Percentiles rank a stretch among this genome's conserved stretches.
These are phyloP conservation scores for Boletus sensibilis DNA, from an alignment of 768 basidiomycete genomes.

Conservation along the genomic window DNA sequence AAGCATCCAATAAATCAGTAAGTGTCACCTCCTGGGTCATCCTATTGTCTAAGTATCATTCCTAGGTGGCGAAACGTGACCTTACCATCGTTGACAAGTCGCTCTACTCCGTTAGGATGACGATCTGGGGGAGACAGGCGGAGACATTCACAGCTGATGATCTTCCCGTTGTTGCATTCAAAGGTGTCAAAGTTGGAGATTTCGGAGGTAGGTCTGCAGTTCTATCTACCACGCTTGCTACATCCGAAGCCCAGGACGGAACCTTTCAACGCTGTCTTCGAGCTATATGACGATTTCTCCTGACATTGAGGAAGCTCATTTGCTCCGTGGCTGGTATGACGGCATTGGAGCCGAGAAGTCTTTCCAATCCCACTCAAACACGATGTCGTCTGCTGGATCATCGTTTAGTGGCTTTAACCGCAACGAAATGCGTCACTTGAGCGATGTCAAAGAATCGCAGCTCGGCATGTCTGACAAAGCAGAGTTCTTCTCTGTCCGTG, in stretches of 20 bases:
- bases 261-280: conserved; percentile 77
- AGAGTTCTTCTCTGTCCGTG: conserved; percentile 78
- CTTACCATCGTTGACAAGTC: conserved; percentile 85
- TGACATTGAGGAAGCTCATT: conserved; percentile 86
- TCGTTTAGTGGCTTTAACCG: conserved; percentile 58
- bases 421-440: conserved; percentile 67
- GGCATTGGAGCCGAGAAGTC: conserved; percentile 55
- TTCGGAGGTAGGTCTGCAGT: conserved; percentile 61
- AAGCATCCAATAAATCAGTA: conserved; percentile 64
- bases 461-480: conserved; percentile 74
- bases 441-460: conserved; percentile 75
- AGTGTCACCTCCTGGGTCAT: not conserved
- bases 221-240: conserved; percentile 1
- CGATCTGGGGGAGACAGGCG: conserved; percentile 95
- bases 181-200: conserved; percentile 90
- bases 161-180: conserved; percentile 84
- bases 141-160: conserved; percentile 66
- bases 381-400: conserved; percentile 36
- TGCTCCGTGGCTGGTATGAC: conserved; percentile 91
- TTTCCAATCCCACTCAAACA: conserved; percentile 71
- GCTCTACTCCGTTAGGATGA: conserved; percentile 74
- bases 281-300: conserved; percentile 85
- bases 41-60: conserved; percentile 1
- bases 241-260: conserved; percentile 54
- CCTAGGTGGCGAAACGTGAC: conserved; percentile 84